phyloP scores from a whole-genome alignment of 1,139 yeast species.

The Pichia sp. region DNA sequence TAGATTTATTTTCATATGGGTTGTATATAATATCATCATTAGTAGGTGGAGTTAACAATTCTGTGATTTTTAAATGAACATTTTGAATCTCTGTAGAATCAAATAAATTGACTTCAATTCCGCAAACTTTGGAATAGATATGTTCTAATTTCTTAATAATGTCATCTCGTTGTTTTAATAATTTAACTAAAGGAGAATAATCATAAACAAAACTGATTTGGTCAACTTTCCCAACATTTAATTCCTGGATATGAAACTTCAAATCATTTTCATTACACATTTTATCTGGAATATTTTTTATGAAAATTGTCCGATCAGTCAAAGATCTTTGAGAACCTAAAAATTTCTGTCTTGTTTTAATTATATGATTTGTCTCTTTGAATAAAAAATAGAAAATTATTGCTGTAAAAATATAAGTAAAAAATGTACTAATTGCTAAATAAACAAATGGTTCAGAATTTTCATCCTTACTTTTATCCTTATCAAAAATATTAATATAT shows the following conservation, averaged over 20 bases:
- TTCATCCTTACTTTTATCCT: slow-evolving; percentile 9
- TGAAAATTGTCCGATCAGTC: slow-evolving; percentile 83
- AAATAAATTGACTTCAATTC: slow-evolving; percentile 34
- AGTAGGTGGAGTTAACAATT: slow-evolving; percentile 12
- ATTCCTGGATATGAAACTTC: slow-evolving; percentile 50
- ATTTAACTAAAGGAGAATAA: slow-evolving; percentile 42
- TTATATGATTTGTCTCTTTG: slow-evolving; percentile 65
- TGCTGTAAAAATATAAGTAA: slow-evolving; percentile 80
- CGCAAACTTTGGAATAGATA: slow-evolving; percentile 40
- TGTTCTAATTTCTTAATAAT: slow-evolving; percentile 39
- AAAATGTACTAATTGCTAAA: slow-evolving; percentile 74
- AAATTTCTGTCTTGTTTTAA: slow-evolving; percentile 74
- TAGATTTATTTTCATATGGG: slow-evolving; percentile 11
- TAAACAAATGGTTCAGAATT: slow-evolving; percentile 27
- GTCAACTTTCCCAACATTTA: slow-evolving; percentile 56
- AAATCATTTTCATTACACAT: slow-evolving; percentile 39
- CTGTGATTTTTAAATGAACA: slow-evolving; percentile 11
- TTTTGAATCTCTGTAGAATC: slow-evolving; percentile 6
- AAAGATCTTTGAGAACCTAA: slow-evolving; percentile 85
- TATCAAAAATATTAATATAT: neutral
- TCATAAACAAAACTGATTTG: slow-evolving; percentile 51
- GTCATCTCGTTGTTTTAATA: slow-evolving; percentile 35
- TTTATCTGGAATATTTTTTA: slow-evolving; percentile 40
- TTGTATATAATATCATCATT: slow-evolving; percentile 18
- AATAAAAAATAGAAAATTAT: slow-evolving; percentile 59